These are phyloP conservation scores for Eragrostis tef DNA, from an alignment of 202 grass and related monocot genomes.

Conservation along the genomic window DNA sequence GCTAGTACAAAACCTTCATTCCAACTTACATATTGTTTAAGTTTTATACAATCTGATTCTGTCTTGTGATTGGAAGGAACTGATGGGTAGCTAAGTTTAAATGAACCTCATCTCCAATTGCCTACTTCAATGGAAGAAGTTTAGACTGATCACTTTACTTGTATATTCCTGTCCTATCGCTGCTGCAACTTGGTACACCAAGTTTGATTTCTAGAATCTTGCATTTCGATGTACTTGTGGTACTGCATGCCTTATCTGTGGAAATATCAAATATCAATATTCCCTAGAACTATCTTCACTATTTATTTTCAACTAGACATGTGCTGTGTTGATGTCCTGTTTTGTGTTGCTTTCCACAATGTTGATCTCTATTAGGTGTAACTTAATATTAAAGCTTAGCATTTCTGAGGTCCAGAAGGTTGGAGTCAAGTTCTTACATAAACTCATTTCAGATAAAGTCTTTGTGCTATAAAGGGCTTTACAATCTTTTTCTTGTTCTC, in stretches of 20 bases:
- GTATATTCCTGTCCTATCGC: neutral
- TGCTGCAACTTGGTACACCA: conserved; percentile 22
- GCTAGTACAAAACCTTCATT: neutral
- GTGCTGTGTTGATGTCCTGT: conserved; percentile 3
- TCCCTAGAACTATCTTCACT: neutral
- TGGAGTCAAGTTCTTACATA: conserved; percentile 2
- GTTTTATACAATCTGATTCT: neutral
- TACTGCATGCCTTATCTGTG: conserved; percentile 1
- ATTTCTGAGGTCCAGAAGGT: conserved; percentile 8
- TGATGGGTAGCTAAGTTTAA: conserved; percentile 5
- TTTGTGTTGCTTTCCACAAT: neutral
- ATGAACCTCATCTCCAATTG: conserved; percentile 6
- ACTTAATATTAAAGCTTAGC: conserved; percentile 8
- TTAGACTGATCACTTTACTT: conserved; percentile 14
- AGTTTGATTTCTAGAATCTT: conserved; percentile 21
- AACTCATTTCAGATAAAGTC: neutral
- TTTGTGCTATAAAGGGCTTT: conserved; percentile 24
- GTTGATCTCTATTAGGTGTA: neutral
- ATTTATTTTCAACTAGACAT: conserved; percentile 11
- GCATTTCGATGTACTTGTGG: conserved; percentile 11
- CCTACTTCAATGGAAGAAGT: conserved; percentile 20
- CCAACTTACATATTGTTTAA: conserved; percentile 25
- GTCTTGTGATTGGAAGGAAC: conserved; percentile 11
- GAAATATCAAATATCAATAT: neutral
- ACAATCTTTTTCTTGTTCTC: conserved; percentile 18